phyloP scores from a whole-genome alignment of 75 land plant species.

The Azolla pinnata region DNA sequence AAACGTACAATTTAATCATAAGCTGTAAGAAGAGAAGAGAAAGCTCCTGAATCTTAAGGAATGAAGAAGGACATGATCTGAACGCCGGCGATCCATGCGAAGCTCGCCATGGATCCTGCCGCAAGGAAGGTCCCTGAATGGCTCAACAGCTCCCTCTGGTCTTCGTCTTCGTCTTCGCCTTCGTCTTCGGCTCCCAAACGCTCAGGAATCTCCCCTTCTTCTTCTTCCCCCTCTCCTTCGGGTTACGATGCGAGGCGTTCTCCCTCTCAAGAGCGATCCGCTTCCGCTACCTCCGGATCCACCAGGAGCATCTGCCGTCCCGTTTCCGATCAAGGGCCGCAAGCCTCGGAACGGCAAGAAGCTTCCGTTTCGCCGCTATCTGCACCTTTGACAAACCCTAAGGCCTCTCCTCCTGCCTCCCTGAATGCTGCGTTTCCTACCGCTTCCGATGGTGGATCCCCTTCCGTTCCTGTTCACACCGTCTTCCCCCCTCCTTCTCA shows the following conservation, averaged over 20 bases:
- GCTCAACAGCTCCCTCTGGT: constrained; percentile 93
- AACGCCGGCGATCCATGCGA: no score
- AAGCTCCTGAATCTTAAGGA: no score
- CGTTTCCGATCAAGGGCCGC: not conserved
- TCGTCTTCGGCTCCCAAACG: not conserved
- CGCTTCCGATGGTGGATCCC: no score
- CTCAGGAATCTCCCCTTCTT: not conserved
- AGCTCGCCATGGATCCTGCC: constrained; percentile 3
- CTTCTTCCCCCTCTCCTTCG: constrained; percentile 12
- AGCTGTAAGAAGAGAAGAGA: no score
- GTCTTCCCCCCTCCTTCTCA: no score
- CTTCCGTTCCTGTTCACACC: no score
- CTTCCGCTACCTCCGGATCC: constrained; percentile 3
- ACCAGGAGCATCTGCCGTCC: constrained; percentile 7
- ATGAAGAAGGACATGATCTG: no score
- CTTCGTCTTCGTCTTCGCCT: constrained; percentile 20
- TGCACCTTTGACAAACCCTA: no score
- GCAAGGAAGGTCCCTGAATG: constrained; percentile 71
- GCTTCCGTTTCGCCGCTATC: no score
- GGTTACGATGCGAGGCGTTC: constrained; percentile 10
- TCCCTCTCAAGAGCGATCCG: constrained; percentile 7
- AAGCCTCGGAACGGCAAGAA: not conserved
- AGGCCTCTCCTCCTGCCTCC: no score
- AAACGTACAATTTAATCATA: no score
- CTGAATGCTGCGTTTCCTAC: no score